phyloP scores from a whole-genome alignment of 2,329 filamentous ascomycete species.

The Endocalyx cinctus region DNA sequence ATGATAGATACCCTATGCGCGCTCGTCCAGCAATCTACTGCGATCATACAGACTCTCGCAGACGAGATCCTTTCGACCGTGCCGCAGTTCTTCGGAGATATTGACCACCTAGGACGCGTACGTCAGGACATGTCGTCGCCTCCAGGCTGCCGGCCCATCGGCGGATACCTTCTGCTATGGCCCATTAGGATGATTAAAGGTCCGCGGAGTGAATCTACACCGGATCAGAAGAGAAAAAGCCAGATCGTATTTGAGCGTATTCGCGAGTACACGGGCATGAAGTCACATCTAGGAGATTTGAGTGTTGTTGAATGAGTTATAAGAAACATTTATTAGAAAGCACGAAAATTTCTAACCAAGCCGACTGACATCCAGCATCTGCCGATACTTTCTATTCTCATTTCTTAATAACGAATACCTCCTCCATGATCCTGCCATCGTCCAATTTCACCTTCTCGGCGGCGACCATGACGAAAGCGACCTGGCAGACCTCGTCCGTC shows the following conservation, averaged over 20 bases:
- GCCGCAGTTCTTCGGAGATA: conserved; percentile 32
- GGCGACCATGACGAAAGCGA: conserved; percentile 36
- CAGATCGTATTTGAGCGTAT: conserved; percentile 30
- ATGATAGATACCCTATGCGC: conserved; percentile 8
- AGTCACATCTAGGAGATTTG: conserved; percentile 25
- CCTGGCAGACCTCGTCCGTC: conserved; percentile 29
- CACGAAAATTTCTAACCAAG: too few relatives aligned
- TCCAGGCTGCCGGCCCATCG: conserved; percentile 27
- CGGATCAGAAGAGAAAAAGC: conserved; percentile 24
- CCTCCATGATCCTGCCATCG: conserved; percentile 32
- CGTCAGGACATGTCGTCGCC: conserved; percentile 10
- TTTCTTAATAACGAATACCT: conserved; percentile 19
- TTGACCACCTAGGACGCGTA: conserved; percentile 21
- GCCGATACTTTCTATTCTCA: neutral
- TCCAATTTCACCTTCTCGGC: conserved; percentile 33
- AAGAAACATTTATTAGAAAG: neutral
- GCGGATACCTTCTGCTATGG: conserved; percentile 35
- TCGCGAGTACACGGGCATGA: conserved; percentile 36
- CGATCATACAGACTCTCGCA: conserved; percentile 24
- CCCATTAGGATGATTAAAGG: conserved; percentile 32
- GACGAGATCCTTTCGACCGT: conserved; percentile 32
- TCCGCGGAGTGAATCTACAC: conserved; percentile 12
- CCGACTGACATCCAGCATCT: too few relatives aligned
- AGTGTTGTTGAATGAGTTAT: conserved; percentile 9
- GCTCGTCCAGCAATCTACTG: conserved; percentile 15